Percentiles rank a stretch among this genome's conserved stretches.
phyloP scores from a whole-genome alignment of 192 early-diverging fungal species.

The Gryganskiella cystojenkinii region DNA sequence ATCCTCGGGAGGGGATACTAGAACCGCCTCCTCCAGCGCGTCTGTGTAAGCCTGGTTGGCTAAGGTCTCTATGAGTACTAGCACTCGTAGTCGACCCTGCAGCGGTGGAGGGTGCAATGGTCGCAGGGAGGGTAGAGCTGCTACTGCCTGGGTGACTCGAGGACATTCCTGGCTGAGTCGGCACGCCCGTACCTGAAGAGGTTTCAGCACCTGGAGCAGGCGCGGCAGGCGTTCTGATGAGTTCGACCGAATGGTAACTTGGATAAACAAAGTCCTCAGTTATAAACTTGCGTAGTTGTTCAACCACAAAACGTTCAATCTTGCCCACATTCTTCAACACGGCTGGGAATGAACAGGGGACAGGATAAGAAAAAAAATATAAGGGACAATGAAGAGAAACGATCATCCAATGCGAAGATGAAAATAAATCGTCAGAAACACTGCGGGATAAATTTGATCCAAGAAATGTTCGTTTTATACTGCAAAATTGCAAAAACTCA shows the following conservation, averaged over 20 bases:
- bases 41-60: too few relatives aligned
- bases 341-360: constrained; percentile 25
- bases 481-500: constrained; percentile 22
- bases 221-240: constrained; percentile 17
- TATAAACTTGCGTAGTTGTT: constrained; percentile 78
- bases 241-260: constrained; percentile 73
- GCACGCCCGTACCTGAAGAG: too few relatives aligned
- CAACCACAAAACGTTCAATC: constrained; percentile 81
- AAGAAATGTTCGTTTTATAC: background rate
- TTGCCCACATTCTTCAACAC: constrained; percentile 88
- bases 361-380: background rate
- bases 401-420: background rate
- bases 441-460: background rate
- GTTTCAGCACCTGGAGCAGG: background rate
- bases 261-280: constrained; percentile 86
- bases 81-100: too few relatives aligned
- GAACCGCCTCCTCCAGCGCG: too few relatives aligned
- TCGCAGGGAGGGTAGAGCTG: too few relatives aligned
- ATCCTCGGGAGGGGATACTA: too few relatives aligned
- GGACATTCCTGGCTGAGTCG: too few relatives aligned
- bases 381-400: background rate
- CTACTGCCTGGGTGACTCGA: too few relatives aligned
- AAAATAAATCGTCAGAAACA: background rate
- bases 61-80: too few relatives aligned
- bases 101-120: too few relatives aligned